Evolutionary conservation across 768 basidiomycete species (phyloP).

Genomic region (Pisolithus sp.): DNA sequence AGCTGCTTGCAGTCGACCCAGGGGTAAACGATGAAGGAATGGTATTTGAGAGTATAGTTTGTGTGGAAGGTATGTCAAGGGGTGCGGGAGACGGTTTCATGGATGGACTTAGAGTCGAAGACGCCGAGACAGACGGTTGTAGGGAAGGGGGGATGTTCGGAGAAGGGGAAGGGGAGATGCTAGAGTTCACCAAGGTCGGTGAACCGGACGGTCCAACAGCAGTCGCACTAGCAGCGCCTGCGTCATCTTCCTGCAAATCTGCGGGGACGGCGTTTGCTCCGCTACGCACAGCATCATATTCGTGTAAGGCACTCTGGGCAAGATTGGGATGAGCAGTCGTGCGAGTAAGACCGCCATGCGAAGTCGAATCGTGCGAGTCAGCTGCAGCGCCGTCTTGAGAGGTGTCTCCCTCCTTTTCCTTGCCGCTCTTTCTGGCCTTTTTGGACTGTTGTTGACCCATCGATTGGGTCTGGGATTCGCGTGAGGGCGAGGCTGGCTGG

Average conservation of each 20-base stretch:
- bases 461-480: conserved; percentile 34
- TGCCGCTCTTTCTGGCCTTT: conserved; percentile 65
- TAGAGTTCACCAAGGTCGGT: conserved; percentile 27
- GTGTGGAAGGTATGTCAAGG: conserved; percentile 73
- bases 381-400: conserved; percentile 37
- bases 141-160: conserved; percentile 37
- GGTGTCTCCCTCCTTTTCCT: conserved; percentile 61
- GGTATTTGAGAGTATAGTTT: conserved; percentile 79
- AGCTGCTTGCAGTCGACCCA: conserved; percentile 40
- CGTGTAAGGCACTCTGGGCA: conserved; percentile 34
- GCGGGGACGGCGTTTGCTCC: conserved; percentile 27
- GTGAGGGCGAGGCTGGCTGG: conserved; percentile 44
- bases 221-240: conserved; percentile 36
- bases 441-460: conserved; percentile 87
- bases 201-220: conserved; percentile 29
- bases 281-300: conserved; percentile 28
- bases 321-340: conserved; percentile 34
- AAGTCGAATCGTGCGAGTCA: conserved; percentile 29
- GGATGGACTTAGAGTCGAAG: conserved; percentile 9
- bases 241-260: conserved; percentile 26
- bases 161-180: conserved; percentile 33
- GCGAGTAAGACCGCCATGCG: conserved; percentile 41
- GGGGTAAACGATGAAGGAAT: conserved; percentile 44
- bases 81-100: conserved; percentile 45
- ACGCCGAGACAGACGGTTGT: conserved; percentile 15